Conservation (phyloP, 2,329 filamentous ascomycete genomes). For the Xylariaceae sp. region DNA sequence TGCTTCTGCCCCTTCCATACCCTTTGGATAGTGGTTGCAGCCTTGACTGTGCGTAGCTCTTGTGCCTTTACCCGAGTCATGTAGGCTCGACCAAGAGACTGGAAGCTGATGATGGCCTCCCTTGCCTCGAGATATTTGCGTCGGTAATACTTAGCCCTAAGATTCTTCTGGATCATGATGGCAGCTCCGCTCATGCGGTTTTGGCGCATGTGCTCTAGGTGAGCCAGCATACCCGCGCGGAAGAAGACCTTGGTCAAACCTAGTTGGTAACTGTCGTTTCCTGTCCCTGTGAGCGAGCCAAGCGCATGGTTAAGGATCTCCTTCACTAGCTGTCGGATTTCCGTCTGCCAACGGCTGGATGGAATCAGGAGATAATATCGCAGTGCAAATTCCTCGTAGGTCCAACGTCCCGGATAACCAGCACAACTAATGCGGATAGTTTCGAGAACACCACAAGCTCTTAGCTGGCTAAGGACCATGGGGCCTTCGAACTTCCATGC, state of each 20-base stretch:
- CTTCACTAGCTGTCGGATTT: conserved; percentile 93
- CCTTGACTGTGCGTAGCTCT: conserved; percentile 79
- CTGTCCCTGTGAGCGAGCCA: conserved; percentile 72
- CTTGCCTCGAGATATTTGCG: conserved; percentile 87
- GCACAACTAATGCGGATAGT: conserved; percentile 97
- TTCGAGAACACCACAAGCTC: conserved; percentile 97
- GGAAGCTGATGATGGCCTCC: conserved; percentile 76
- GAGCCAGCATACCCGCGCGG: conserved; percentile 97
- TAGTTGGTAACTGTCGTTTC: conserved; percentile 92
- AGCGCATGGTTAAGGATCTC: conserved; percentile 88
- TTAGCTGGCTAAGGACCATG: conserved; percentile 96
- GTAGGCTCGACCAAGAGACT: conserved; percentile 77
- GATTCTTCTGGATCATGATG: conserved; percentile 98
- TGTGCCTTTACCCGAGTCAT: conserved; percentile 77
- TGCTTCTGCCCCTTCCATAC: conserved; percentile 94
- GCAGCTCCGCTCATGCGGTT: conserved; percentile 89
- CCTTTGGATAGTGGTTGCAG: conserved; percentile 91
- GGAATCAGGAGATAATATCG: conserved; percentile 98
- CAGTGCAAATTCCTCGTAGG: conserved; percentile 96
- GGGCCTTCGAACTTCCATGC: conserved; percentile 98
- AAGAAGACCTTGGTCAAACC: conserved; percentile 99
- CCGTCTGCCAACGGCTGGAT: conserved; percentile 86
- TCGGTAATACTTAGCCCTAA: conserved; percentile 93
- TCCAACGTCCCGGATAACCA: conserved; percentile 97
- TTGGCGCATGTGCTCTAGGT: conserved; percentile 92